These are phyloP conservation scores for Myriangium duriaei DNA, from an alignment of 2,329 filamentous ascomycete genomes.

Conservation along the genomic window DNA sequence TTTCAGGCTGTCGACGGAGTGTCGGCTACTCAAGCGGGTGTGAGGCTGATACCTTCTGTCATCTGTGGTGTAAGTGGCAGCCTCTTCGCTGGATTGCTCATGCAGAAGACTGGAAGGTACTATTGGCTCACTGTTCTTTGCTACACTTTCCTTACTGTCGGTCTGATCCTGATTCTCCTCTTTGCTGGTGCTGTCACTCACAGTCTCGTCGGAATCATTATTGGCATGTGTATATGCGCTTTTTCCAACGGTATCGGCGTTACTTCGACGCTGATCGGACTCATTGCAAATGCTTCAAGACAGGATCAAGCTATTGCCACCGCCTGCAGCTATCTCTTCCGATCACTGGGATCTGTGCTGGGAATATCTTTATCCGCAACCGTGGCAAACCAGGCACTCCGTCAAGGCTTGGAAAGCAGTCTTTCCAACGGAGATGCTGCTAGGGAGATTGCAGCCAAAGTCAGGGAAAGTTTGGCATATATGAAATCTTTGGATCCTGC, in stretches of 20 bases:
- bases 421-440: conserved; percentile 48
- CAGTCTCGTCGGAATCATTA: conserved; percentile 40
- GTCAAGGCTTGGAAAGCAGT: conserved; percentile 40
- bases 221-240: conserved; percentile 43
- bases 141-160: conserved; percentile 42
- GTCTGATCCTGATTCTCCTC: conserved; percentile 44
- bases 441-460: conserved; percentile 52
- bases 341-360: conserved; percentile 54
- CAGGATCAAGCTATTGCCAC: conserved; percentile 63
- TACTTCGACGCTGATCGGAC: conserved; percentile 57
- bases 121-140: conserved; percentile 53
- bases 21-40: conserved; percentile 50
- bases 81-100: conserved; percentile 51
- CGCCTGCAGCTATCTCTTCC: conserved; percentile 71
- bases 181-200: conserved; percentile 42
- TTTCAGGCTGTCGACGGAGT: conserved; percentile 60
- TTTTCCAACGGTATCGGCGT: conserved; percentile 49
- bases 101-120: conserved; percentile 59
- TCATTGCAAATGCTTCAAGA: conserved; percentile 55
- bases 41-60: conserved; percentile 56
- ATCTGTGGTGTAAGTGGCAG: conserved; percentile 50
- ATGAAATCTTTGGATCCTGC: conserved; percentile 52
- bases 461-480: conserved; percentile 58
- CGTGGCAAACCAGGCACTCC: conserved; percentile 56
- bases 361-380: conserved; percentile 60